Conservation (phyloP, 169 alveolate genomes). For the Cyclospora cayetanensis region DNA sequence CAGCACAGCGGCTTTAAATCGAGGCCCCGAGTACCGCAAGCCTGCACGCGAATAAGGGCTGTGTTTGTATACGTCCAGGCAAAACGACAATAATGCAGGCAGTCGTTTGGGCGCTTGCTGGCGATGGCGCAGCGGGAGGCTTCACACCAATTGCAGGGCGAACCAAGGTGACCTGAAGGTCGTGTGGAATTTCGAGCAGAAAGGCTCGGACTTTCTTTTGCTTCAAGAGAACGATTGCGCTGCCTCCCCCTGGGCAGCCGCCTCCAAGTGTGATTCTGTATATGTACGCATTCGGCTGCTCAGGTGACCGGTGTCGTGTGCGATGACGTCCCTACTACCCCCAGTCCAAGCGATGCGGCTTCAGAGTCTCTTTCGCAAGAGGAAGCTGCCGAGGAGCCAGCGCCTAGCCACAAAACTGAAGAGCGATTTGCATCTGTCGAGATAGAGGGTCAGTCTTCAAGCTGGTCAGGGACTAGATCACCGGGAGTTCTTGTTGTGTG, state of each 20-base stretch:
- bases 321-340: slow-evolving; percentile 19
- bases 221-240: too few species aligned
- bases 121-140: slow-evolving; percentile 16
- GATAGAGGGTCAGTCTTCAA: slow-evolving; percentile 33
- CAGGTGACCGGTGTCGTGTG: slow-evolving; percentile 62
- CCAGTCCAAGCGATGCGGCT: neutral
- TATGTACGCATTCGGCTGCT: neutral
- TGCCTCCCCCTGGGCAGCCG: too few species aligned
- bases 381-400: neutral
- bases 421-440: slow-evolving; percentile 62
- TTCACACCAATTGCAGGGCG: slow-evolving; percentile 27
- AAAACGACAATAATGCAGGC: slow-evolving; percentile 64
- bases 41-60: too few species aligned
- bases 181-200: too few species aligned
- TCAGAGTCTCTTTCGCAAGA: too few species aligned
- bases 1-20: too few species aligned
- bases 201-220: too few species aligned
- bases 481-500: neutral
- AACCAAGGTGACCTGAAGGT: slow-evolving; percentile 49
- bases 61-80: too few species aligned
- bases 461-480: too few species aligned
- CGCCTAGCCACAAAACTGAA: neutral
- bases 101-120: slow-evolving; percentile 55
- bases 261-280: neutral
- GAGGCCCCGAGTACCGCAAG: too few species aligned